phyloP scores from a whole-genome alignment of 768 basidiomycete genomes.

The Boletus subcaerulescens region DNA sequence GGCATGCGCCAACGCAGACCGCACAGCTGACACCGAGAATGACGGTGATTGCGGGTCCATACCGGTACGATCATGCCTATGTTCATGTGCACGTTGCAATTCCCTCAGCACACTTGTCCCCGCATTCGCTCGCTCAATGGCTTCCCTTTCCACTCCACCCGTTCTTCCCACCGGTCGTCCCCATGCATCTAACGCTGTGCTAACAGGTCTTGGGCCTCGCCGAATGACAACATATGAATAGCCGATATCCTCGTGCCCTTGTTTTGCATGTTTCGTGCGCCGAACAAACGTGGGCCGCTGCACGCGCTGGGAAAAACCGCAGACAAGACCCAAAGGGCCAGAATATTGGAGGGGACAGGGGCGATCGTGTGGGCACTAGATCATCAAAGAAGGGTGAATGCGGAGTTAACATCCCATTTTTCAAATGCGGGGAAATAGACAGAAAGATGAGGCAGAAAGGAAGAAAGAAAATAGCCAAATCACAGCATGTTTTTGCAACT shows the following conservation, averaged over 20 bases:
- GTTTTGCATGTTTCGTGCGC: constrained; percentile 79
- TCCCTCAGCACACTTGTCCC: constrained; percentile 22
- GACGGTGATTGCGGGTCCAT: constrained; percentile 29
- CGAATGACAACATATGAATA: constrained; percentile 91
- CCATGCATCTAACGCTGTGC: not conserved
- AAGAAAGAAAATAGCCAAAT: not conserved
- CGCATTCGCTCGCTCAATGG: constrained; percentile 25
- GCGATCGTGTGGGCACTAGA: constrained; percentile 87
- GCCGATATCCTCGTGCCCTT: constrained; percentile 81
- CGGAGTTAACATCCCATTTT: constrained; percentile 8
- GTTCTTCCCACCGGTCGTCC: constrained; percentile 23
- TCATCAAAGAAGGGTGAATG: not conserved
- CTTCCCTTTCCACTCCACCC: constrained; percentile 31
- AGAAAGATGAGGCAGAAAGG: not conserved
- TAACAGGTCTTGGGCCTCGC: constrained; percentile 65
- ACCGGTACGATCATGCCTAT: constrained; percentile 10
- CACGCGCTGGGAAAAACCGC: constrained; percentile 84
- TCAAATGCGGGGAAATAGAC: constrained; percentile 17
- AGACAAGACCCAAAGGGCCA: constrained; percentile 54
- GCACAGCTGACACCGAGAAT: constrained; percentile 11
- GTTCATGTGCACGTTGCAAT: constrained; percentile 21
- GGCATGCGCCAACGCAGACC: constrained; percentile 6
- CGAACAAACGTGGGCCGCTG: constrained; percentile 86
- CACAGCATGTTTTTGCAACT: constrained; percentile 26
- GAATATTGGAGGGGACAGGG: constrained; percentile 72